Evolutionary conservation across 2,329 filamentous ascomycete genomes (phyloP).

Genomic region (Arthrobotrys sphaeroides): DNA sequence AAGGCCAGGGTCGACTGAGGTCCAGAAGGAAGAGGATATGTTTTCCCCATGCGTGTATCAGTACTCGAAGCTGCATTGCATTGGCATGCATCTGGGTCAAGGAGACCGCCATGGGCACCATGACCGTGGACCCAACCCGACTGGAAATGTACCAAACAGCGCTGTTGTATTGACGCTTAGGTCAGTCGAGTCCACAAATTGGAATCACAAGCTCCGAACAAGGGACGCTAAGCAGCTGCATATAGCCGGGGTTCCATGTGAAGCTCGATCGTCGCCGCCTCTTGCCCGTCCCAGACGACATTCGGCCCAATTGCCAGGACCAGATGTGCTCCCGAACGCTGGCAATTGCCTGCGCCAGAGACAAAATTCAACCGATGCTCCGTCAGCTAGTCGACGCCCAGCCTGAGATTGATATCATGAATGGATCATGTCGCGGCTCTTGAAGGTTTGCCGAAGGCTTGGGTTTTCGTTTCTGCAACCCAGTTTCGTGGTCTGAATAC

Average conservation of each 20-base stretch:
- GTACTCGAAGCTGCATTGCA: neutral
- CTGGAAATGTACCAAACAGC: neutral
- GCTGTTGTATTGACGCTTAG: neutral
- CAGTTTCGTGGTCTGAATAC: constrained; percentile 32
- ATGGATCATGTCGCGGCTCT: constrained; percentile 12
- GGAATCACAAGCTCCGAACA: constrained; percentile 37
- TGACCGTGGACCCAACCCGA: neutral
- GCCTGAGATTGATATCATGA: neutral
- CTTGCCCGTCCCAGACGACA: constrained; percentile 28
- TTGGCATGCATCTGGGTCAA: neutral
- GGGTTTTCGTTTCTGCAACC: neutral
- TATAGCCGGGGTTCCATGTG: constrained; percentile 45
- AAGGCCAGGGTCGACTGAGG: neutral
- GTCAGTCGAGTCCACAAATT: constrained; percentile 20
- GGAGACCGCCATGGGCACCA: neutral
- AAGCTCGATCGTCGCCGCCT: constrained; percentile 30
- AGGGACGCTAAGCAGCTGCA: neutral
- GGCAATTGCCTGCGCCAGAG: constrained; percentile 9
- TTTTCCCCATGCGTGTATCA: neutral
- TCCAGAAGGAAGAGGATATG: neutral
- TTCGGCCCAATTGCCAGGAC: constrained; percentile 24
- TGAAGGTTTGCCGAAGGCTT: neutral
- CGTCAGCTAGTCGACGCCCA: neutral
- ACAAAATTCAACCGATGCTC: constrained; percentile 36
- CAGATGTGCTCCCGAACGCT: neutral